A percentile compares a stretch with the other conserved stretches of the same genome.
Evolutionary conservation across 805 yeast genomes (phyloP).

Genomic region (Naumovozyma dairenensis): DNA sequence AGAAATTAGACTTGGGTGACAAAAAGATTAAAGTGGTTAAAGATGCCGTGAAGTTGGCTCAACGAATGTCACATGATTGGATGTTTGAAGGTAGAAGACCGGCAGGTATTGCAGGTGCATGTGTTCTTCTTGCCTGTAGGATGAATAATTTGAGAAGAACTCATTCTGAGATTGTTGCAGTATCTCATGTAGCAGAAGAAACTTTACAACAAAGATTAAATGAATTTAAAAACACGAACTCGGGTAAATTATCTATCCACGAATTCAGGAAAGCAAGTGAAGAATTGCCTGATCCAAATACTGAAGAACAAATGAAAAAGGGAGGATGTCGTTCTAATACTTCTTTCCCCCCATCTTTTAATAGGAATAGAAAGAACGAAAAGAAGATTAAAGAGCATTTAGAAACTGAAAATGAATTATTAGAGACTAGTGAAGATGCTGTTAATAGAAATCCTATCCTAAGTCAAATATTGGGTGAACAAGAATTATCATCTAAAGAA

Average conservation of each 20-base stretch:
- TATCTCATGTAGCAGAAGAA: constrained; percentile 90
- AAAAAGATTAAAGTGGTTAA: constrained; percentile 63
- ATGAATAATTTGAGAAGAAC: constrained; percentile 92
- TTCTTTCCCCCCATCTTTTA: constrained; percentile 78
- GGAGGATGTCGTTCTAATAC: no score
- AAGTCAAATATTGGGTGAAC: constrained; percentile 35
- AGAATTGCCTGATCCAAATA: constrained; percentile 8
- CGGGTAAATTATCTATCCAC: constrained; percentile 63
- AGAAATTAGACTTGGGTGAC: constrained; percentile 71
- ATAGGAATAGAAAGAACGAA: constrained; percentile 48
- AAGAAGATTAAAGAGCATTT: constrained; percentile 31
- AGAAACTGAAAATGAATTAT: constrained; percentile 16
- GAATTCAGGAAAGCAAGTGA: constrained; percentile 51
- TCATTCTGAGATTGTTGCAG: constrained; percentile 87
- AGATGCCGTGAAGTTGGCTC: constrained; percentile 82
- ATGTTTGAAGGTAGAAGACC: constrained; percentile 95
- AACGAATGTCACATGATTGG: constrained; percentile 92
- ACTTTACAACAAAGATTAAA: constrained; percentile 84
- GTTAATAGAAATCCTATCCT: constrained; percentile 35
- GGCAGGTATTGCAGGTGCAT: constrained; percentile 97
- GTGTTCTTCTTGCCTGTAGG: constrained; percentile 83
- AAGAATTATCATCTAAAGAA: constrained; percentile 37
- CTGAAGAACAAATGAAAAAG: no score
- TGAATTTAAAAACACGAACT: constrained; percentile 72
- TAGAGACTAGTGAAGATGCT: constrained; percentile 32